Conservation (phyloP, 2,329 filamentous ascomycete genomes). For the Epicoccum sorghinum region DNA sequence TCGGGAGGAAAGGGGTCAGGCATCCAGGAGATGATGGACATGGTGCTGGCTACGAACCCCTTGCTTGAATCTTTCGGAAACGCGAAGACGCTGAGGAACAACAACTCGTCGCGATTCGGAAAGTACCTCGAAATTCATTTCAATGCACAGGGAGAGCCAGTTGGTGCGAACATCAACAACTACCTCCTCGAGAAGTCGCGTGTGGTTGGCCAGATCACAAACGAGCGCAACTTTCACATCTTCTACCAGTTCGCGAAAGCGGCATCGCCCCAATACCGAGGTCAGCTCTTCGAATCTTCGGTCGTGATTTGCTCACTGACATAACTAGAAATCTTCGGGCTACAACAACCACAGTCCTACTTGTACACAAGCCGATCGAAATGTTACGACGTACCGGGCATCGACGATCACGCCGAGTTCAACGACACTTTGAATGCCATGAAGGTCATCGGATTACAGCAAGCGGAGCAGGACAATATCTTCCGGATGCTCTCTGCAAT, state of each 20-base stretch:
- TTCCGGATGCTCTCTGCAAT: conserved; percentile 94
- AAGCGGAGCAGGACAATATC: conserved; percentile 91
- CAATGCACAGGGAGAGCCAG: conserved; percentile 86
- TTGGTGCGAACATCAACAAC: conserved; percentile 97
- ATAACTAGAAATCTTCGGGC: conserved; percentile 72
- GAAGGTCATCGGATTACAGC: conserved; percentile 87
- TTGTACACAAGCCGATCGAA: conserved; percentile 92
- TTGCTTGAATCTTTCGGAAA: conserved; percentile 97
- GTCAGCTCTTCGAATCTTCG: conserved; percentile 39
- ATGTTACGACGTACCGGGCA: conserved; percentile 91
- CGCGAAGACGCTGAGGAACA: conserved; percentile 96
- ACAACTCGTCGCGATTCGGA: conserved; percentile 97
- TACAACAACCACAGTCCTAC: conserved; percentile 92
- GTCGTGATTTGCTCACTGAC: conserved; percentile 19
- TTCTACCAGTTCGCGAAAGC: conserved; percentile 99
- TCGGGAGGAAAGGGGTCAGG: conserved; percentile 84
- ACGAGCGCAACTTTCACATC: conserved; percentile 98
- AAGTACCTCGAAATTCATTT: conserved; percentile 99
- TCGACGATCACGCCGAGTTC: conserved; percentile 90
- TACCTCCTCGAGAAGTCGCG: conserved; percentile 94
- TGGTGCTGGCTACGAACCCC: conserved; percentile 98
- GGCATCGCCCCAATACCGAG: conserved; percentile 81
- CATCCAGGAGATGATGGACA: conserved; percentile 97
- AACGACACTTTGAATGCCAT: conserved; percentile 91
- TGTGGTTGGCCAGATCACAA: conserved; percentile 91